Evolutionary conservation across 768 basidiomycete species (phyloP).

Genomic region (Suillus subalutaceus): DNA sequence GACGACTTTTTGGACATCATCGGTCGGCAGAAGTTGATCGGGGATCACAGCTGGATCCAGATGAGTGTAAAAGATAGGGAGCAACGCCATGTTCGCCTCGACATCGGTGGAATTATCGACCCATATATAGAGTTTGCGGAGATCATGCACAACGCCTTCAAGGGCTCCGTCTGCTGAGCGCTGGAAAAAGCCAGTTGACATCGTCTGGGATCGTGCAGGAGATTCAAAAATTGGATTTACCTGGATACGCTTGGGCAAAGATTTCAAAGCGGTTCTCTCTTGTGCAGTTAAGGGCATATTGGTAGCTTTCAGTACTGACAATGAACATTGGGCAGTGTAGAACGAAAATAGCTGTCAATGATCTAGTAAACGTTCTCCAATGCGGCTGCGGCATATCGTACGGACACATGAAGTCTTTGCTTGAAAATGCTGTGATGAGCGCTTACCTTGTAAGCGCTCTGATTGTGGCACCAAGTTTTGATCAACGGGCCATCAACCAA

Average conservation of each 20-base stretch:
- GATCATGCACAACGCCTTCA: not conserved
- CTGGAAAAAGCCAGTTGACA: constrained; percentile 3
- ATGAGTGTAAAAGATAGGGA: constrained; percentile 10
- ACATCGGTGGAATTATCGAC: not conserved
- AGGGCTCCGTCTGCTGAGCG: constrained; percentile 2
- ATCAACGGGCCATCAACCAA: not conserved
- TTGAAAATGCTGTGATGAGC: constrained; percentile 5
- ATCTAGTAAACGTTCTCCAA: not conserved
- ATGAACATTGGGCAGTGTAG: not conserved
- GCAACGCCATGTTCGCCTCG: constrained; percentile 2
- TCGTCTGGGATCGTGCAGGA: not conserved
- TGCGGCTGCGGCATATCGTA: not conserved
- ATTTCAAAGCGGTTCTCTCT: constrained; percentile 7
- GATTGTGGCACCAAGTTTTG: not conserved
- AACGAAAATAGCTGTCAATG: not conserved
- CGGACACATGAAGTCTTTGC: not conserved
- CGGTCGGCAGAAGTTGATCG: constrained; percentile 7
- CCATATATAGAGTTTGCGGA: constrained; percentile 4
- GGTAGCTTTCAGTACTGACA: not conserved
- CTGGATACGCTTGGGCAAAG: constrained; percentile 1
- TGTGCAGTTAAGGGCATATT: constrained; percentile 7
- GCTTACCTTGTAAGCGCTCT: constrained; percentile 1
- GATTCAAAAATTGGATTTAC: not conserved
- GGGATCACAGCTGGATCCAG: constrained; percentile 8
- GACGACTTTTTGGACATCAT: not conserved